Conservation (phyloP, 441 rosid genomes). For the Bruguiera hainesii region DNA sequence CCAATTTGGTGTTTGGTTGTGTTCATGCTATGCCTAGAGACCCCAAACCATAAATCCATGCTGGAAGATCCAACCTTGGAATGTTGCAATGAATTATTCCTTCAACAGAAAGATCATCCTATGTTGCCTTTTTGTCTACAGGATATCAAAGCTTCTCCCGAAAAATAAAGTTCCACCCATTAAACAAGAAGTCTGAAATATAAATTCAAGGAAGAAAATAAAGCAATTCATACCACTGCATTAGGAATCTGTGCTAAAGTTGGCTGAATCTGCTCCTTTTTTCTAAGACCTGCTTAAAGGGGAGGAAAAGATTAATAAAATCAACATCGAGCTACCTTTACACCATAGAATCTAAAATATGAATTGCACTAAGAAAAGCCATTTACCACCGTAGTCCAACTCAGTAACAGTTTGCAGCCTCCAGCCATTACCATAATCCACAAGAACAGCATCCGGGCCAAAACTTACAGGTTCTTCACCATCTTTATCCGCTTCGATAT, state of each 20-base stretch:
- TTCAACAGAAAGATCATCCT: neutral
- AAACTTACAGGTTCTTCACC: slow-evolving; percentile 76
- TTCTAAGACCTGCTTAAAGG: slow-evolving; percentile 28
- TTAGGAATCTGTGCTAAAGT: neutral
- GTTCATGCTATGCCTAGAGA: too few species aligned
- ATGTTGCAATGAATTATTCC: neutral
- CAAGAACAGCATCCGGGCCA: slow-evolving; percentile 70
- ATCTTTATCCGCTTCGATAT: slow-evolving; percentile 64
- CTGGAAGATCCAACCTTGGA: neutral
- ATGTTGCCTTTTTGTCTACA: neutral
- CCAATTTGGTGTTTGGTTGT: too few species aligned
- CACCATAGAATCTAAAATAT: neutral
- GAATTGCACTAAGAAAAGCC: neutral
- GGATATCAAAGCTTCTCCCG: neutral
- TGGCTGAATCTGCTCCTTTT: slow-evolving; percentile 9
- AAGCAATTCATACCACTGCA: slow-evolving; percentile 20
- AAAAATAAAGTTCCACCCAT: neutral
- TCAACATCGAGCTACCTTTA: neutral
- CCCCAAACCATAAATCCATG: too few species aligned
- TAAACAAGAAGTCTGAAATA: neutral
- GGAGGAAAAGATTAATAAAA: neutral
- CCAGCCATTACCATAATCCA: slow-evolving; percentile 66
- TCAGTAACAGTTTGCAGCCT: slow-evolving; percentile 54
- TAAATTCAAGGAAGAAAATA: slow-evolving; percentile 1
- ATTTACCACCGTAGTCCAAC: slow-evolving; percentile 39